phyloP scores from a whole-genome alignment of 2,329 filamentous ascomycete species.

The Beauveria rudraprayagi region DNA sequence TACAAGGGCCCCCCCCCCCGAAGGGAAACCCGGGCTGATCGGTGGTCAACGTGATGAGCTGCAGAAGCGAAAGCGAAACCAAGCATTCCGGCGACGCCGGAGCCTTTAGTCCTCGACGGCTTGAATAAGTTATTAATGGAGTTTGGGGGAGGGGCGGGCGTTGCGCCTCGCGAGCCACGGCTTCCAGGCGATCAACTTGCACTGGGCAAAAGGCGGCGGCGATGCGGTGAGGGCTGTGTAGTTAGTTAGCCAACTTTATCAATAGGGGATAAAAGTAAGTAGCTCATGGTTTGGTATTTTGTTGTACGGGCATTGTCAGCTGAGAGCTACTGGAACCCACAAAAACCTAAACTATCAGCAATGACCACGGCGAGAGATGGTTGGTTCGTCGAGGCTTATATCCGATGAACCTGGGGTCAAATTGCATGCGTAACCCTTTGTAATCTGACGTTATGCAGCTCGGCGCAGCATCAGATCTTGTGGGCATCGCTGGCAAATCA shows the following conservation, averaged over 20 bases:
- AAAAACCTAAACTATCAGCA: no score
- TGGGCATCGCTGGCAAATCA: slow-evolving; percentile 1
- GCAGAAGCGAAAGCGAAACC: neutral
- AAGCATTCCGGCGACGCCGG: neutral
- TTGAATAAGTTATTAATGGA: neutral
- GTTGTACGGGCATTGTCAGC: neutral
- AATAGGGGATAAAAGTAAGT: no score
- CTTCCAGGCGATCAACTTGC: neutral
- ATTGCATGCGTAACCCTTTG: neutral
- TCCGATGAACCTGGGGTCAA: slow-evolving; percentile 6
- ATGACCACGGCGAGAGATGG: neutral
- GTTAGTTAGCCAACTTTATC: neutral
- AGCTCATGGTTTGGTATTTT: neutral
- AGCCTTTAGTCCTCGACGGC: neutral
- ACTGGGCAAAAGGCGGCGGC: neutral
- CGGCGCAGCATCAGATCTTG: neutral
- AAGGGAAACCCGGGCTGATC: neutral
- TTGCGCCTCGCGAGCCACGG: slow-evolving; percentile 1
- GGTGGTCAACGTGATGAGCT: neutral
- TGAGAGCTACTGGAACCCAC: neutral
- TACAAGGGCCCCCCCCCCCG: neutral
- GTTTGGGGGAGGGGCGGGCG: neutral
- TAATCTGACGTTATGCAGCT: slow-evolving; percentile 8
- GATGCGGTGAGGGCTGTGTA: neutral
- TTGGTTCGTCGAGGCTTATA: slow-evolving; percentile 1